Base-by-base conservation (phyloP, 1,284 basidiomycete species). In the Boletus chippewaensis region DNA sequence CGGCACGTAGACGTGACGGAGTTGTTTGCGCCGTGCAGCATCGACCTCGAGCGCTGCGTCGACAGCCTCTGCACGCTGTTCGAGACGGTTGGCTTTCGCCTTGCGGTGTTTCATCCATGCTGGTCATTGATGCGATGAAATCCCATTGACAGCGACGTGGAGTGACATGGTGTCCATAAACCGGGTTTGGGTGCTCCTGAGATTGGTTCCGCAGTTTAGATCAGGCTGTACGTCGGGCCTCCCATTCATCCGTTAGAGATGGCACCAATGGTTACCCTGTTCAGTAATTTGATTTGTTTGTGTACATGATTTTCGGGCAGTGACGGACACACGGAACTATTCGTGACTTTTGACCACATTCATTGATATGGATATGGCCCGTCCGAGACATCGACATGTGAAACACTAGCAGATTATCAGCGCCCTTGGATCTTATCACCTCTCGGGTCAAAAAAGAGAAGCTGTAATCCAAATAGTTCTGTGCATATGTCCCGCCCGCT, bases 151-250 rank as follows among this genome's bases (percentile, higher is more conserved):
- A 5, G 96, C 93, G 44, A 96, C 87, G 65, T 99, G 95, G 10
- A 99, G 75, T 1, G 92, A 84, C 82, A 99, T 92, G 0, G 95
- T 99, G 66, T 99, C 96, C 35, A 98, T 70, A 67, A 91, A 99
- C 2, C 95, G 82, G 20, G 81, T 95, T 40, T 77, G 70, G 0
- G 88, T 88, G 0, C 78, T 76, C 1, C 74, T 63, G 5, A 97
- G 68, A 26, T 26, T 28, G 20, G 35, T 40, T 36, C 46, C 44
- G 34, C 18, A 51, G 28, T 8, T 22, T 12, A 29, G 29, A 29
- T 5, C 8, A 18, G 39, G 7, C 26, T 32, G 20, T 42, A 34
- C n/a, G 26, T 39, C 40, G 31, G 38, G 13, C 53, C 34, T 16
- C 13, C 32, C 24, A 38, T 32, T 10, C n/a, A 6, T 5, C 31